These are phyloP conservation scores for Wickerhamomyces sydowiorum DNA, from an alignment of 805 yeast species.

Conservation along the genomic window DNA sequence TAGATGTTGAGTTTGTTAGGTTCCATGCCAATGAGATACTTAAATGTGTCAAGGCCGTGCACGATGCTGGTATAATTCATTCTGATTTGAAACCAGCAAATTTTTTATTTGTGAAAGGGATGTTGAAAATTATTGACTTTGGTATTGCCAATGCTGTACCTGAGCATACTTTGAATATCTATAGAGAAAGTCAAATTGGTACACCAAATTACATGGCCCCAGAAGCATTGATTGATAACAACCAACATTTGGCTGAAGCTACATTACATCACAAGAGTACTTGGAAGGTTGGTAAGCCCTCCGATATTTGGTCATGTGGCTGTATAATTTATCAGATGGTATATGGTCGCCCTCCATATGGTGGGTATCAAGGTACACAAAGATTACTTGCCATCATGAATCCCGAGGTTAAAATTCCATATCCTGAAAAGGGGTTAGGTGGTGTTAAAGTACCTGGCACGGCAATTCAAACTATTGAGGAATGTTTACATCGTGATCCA, in stretches of 20 bases:
- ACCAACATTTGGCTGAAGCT: constrained; percentile 15
- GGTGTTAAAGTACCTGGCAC: constrained; percentile 60
- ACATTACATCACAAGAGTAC: constrained; percentile 24
- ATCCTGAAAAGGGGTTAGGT: constrained; percentile 58
- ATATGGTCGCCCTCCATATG: constrained; percentile 91
- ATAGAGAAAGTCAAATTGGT: constrained; percentile 87
- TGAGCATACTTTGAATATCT: constrained; percentile 85
- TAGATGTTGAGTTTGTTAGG: constrained; percentile 73
- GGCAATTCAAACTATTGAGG: constrained; percentile 63
- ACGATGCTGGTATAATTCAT: constrained; percentile 77
- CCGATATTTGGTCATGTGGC: constrained; percentile 98
- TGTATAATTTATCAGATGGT: constrained; percentile 94
- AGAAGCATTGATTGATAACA: constrained; percentile 73
- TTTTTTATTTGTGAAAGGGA: constrained; percentile 76
- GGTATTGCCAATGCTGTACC: constrained; percentile 95
- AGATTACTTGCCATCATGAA: constrained; percentile 81
- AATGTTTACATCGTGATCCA: constrained; percentile 72
- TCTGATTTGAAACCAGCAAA: constrained; percentile 72
- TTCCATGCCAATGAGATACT: constrained; percentile 75
- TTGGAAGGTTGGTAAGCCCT: constrained; percentile 86
- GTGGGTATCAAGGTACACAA: constrained; percentile 67
- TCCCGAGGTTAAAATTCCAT: constrained; percentile 67
- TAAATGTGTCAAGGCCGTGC: constrained; percentile 84
- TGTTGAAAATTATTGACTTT: constrained; percentile 85
- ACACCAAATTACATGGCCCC: constrained; percentile 99